Base-by-base conservation (phyloP, 208 protist genomes). In the Phytomonas francai region DNA sequence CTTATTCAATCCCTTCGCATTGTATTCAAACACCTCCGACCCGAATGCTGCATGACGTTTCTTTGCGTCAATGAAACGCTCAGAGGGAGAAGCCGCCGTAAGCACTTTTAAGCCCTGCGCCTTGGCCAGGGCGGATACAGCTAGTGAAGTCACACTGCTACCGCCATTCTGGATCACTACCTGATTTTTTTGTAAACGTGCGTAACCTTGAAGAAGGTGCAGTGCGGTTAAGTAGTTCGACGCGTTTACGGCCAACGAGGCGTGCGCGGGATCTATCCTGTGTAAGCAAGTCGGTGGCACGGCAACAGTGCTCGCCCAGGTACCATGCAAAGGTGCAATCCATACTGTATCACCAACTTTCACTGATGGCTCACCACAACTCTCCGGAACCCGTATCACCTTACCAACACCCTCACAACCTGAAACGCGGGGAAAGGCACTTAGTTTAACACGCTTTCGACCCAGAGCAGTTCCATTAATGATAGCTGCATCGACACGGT, bases 261-360 rank as follows among this genome's bases (percentile, higher is more conserved):
- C 65, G 33, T 83, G 61, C n/a, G 71, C 71, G 16, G 83, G 69
- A 49, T 88, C 77, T 54, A 93, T 88, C 61, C 78, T 78, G 70
- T 91, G 85, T 5, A 90, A 63, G 9, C 72, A 68, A 6, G 63
- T 59, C 16, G 69, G 65, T 16, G 67, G 45, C n/a, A 86, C 87
- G 7, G 79, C 69, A 71, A 89, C 42, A 59, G 73, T 33, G 29
- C 74, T 82, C 19, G 87, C 84, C 85, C 87, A 93, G 12, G 84
- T 87, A 28, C 87, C 87, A 58, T 87, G 63, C 6, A 89, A 4
- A 4, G 87, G 87, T 4, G 79, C 69, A 19, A 93, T 71, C 85
- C 87, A 93, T 63, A 93, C 87, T 14, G 68, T 83, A 67, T 93
- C 87, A 8, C 87, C 87, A 42, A 85, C 80, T 70, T 89, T 90